phyloP scores from a whole-genome alignment of 345 rosid genomes.

The Streptanthus diversifolius region DNA sequence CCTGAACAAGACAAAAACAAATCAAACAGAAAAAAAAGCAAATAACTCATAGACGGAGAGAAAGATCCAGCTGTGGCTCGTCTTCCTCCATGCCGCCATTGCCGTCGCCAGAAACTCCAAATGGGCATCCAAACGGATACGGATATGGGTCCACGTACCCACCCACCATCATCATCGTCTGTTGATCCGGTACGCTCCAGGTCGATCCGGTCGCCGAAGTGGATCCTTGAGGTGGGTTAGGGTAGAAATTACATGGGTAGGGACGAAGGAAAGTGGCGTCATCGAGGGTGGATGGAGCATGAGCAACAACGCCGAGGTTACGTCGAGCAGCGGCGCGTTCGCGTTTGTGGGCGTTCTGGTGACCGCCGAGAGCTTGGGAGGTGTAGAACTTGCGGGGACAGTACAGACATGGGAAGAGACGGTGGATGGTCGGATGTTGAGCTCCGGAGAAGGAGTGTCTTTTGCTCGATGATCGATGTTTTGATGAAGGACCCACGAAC shows the following conservation, averaged over 20 bases:
- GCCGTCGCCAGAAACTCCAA: not conserved
- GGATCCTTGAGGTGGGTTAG: slow-evolving; percentile 2
- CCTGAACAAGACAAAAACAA: slow-evolving; percentile 12
- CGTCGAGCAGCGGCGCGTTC: slow-evolving; percentile 88
- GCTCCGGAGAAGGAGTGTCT: slow-evolving; percentile 20
- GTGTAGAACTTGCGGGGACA: slow-evolving; percentile 89
- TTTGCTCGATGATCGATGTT: slow-evolving; percentile 23
- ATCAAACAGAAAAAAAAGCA: not conserved
- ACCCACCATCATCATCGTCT: not conserved
- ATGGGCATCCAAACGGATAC: slow-evolving; percentile 18
- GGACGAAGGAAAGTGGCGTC: slow-evolving; percentile 8
- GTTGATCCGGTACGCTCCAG: slow-evolving; percentile 4
- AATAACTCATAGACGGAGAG: slow-evolving; percentile 29
- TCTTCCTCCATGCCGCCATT: slow-evolving; percentile 26
- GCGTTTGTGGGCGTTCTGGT: slow-evolving; percentile 95
- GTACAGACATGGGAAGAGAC: slow-evolving; percentile 73
- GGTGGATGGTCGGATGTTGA: slow-evolving; percentile 24
- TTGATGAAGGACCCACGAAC: slow-evolving; percentile 14
- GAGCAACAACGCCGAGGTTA: slow-evolving; percentile 31
- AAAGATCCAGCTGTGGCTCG: slow-evolving; percentile 27
- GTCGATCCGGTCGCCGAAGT: not conserved
- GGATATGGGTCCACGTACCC: slow-evolving; percentile 13
- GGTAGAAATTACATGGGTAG: slow-evolving; percentile 18
- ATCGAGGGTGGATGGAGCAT: slow-evolving; percentile 23
- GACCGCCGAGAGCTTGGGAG: slow-evolving; percentile 97